Base-by-base conservation (phyloP, 805 yeast genomes). In the Lipomyces oligophaga region DNA sequence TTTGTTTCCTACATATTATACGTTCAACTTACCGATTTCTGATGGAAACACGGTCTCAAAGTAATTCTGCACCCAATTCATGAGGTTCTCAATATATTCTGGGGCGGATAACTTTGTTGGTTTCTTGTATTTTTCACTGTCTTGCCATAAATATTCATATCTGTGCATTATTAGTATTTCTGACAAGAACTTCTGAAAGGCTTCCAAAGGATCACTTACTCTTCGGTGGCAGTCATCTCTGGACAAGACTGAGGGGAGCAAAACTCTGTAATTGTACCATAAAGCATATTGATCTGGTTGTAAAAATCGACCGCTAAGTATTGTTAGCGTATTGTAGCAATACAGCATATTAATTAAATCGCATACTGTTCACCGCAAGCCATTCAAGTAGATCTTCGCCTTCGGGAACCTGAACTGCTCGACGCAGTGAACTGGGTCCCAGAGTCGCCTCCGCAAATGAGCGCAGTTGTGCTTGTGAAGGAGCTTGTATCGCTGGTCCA, bases 241-340 rank as follows among this genome's bases (percentile, higher is more conserved):
- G 98, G 97, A 64, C 99, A 93, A 2, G 94, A 77, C n/a, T 71
- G 66, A 2, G 97, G 97, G 0, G 97, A 87, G 65, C 99, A 93
- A 62, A 93, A 89, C 67, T 88, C 96, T 1, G 97, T 90, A 55
- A 93, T 85, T 3, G 97, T 80, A 7, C 97, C 96, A 60, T 93
- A 90, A 5, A 90, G 71, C 98, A 90, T 93, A 67, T 90, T 90
- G 57, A 90, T 82, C 64, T 90, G 98, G 64, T 89, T 89, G 69
- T 85, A 90, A 63, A 90, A 93, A 66, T 90, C 97, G 15, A 89
- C 97, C n/a, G 90, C 93, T 57, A 31, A 13, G 24, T 21, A 22
- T 20, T 24, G 24, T 20, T n/a, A 19, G 25, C 21, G 5, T 16
- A n/a, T 26, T 6, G 7, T 15, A 5, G 16, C 21, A 19, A 3